Conservation (phyloP, 306 rosid genomes). For the Styphnolobium japonicum region DNA sequence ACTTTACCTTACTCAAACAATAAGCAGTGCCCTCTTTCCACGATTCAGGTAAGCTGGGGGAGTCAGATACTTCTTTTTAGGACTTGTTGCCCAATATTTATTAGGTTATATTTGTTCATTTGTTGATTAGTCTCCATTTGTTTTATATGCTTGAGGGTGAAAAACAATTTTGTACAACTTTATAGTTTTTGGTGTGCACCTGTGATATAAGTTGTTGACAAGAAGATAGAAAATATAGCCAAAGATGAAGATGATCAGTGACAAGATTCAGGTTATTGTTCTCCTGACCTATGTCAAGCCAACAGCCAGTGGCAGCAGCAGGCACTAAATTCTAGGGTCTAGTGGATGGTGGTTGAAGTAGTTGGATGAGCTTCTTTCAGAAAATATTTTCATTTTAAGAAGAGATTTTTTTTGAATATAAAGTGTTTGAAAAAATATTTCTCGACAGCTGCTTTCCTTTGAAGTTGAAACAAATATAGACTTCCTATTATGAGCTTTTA, state of each 20-base stretch:
- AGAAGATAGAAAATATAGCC: not conserved
- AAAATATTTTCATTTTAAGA: not conserved
- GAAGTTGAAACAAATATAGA: not conserved
- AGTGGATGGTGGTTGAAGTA: not conserved
- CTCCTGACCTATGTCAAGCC: not conserved
- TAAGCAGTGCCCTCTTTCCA: conserved; percentile 76
- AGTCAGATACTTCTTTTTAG: not conserved
- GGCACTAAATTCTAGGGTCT: not conserved
- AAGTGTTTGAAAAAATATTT: not conserved
- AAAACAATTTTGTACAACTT: not conserved
- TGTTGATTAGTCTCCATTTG: not conserved
- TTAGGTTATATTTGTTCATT: not conserved
- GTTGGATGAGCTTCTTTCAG: not conserved
- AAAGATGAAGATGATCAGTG: not conserved
- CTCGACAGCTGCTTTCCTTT: not conserved
- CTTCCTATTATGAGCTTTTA: not conserved
- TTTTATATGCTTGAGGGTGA: not conserved
- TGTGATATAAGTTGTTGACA: not conserved
- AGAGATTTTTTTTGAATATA: not conserved
- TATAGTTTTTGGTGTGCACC: not conserved
- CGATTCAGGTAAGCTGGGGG: conserved; percentile 63
- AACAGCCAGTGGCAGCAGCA: not conserved
- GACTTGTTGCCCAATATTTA: not conserved
- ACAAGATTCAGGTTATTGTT: not conserved
- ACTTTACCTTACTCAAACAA: conserved; percentile 61